Conservation (phyloP, 306 rosid species). For the Trifolium pratense region DNA sequence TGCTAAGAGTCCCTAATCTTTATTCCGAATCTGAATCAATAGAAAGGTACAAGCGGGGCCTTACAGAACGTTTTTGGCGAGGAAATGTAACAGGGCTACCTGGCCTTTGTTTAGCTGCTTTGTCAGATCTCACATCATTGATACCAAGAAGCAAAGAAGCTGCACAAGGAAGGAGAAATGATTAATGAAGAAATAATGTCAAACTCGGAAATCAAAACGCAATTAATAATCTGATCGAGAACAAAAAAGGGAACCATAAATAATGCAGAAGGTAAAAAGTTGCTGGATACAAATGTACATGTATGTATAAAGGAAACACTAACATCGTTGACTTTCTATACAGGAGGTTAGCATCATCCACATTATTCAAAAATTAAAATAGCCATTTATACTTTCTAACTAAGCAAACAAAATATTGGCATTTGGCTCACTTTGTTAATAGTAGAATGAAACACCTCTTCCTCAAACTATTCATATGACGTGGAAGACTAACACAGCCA, state of each 20-base stretch:
- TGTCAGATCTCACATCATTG: constrained; percentile 82
- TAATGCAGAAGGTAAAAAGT: not conserved
- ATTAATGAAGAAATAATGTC: constrained; percentile 43
- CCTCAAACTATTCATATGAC: constrained; percentile 1
- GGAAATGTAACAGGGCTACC: constrained; percentile 93
- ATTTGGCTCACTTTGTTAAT: constrained; percentile 29
- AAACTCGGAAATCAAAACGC: constrained; percentile 2
- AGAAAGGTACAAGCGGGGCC: constrained; percentile 76
- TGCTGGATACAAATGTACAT: not conserved
- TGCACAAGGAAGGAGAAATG: constrained; percentile 53
- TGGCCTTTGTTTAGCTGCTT: constrained; percentile 72
- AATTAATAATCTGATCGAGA: not conserved
- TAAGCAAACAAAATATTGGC: constrained; percentile 8
- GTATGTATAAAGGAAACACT: not conserved
- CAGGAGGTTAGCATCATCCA: constrained; percentile 11
- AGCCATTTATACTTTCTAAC: constrained; percentile 20
- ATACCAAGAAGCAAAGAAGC: constrained; percentile 96
- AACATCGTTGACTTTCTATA: constrained; percentile 13
- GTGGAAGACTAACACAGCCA: constrained; percentile 28
- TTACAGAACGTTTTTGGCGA: constrained; percentile 94
- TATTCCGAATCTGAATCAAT: constrained; percentile 90
- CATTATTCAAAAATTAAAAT: not conserved
- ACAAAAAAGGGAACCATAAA: constrained; percentile 10
- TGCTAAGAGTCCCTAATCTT: constrained; percentile 46
- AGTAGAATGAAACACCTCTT: not conserved